Base-by-base conservation (phyloP, 192 early-diverging fungal species). In the Endogone sp. region DNA sequence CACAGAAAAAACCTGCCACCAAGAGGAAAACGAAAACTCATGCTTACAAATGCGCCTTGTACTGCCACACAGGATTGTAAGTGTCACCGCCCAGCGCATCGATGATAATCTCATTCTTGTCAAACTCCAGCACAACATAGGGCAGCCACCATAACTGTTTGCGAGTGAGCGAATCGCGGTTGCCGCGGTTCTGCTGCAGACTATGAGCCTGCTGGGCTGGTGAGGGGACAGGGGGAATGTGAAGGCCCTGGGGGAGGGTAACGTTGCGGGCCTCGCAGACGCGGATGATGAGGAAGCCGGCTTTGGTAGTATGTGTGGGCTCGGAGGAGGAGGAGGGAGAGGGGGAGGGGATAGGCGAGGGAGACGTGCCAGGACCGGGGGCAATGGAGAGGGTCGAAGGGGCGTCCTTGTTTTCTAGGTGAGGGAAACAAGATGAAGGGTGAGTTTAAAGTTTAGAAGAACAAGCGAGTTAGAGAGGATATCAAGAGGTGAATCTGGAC, bases 51-150 rank as follows among this genome's bases (percentile, higher is more conserved):
- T 86, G 83, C 57, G 91, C 91, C 56, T 87, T 76, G 78, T 91
- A 89, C 71, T 90, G 88, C 84, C 90, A 94, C 61, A 89, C 79
- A 22, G 91, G 91, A 65, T 89, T 90, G 37, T 81, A 82, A 62
- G 85, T 84, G 69, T 92, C 88, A 32, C 91, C 90, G n/a, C 89
- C 90, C 6, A 91, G 81, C 59, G 90, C 89, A 71, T 91, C 89
- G 58, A 94, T 88, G 65, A 96, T 81, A 27, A 94, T 86, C 75
- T 97, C 94, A 77, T 96, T 95, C 83, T 95, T 95, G 82, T 97
- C 95, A 66, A 96, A 94, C 79, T 95, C 95, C 21, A 97, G 82
- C 20, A 97, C 93, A 4, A 87, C 88, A 73, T 95, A 97, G 11
- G 95, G 95, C 26, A 90, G 72, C 87, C 89, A 89, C 76, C 76